Base-by-base conservation (phyloP, 2,329 filamentous ascomycete genomes). In the Drechslerella stenobrocha region DNA sequence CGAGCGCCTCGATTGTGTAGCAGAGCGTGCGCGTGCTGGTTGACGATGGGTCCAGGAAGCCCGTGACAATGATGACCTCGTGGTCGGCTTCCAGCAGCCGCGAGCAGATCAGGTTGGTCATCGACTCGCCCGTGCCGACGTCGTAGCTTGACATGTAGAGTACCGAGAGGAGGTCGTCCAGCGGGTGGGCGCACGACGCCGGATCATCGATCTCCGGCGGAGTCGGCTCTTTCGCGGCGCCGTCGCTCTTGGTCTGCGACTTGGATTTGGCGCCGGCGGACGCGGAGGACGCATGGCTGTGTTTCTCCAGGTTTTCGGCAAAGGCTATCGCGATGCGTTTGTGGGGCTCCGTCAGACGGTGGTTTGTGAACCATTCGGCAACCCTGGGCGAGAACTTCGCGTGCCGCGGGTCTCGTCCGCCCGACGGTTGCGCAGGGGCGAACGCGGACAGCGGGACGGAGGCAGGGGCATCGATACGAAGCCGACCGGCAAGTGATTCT, bases 11-110 rank as follows among this genome's bases (percentile, higher is more conserved):
- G 0, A 93, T 79, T 0, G 84, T 78, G 2, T 81, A 77, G 35
- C 78, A 79, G 9, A 67, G 20, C 4, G 9, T 93, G 77, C 0
- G 80, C 80, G 2, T 81, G 77, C 15, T 86, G 78, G 0, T 84
- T 86, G 1, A 80, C 0, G 88, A 91, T 0, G 79, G 78, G 0
- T 88, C 85, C 88, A 88, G 91, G 76, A 91, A 93, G 76, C 89
- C 92, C 6, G 89, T 92, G 4, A 90, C 87, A 40, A 93, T 80
- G 63, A 90, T 83, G 24, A 91, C 78, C 72, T 90, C 88, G 47
- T 80, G 77, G 32, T 81, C 78, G 1, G 88, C 85, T 0, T 77
- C 74, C 2, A 82, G 76, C 2, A 91, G 80, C 6, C 84, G 82
- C 1, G 87, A 86, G 76, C 4, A 90, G 78, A 2, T 78, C 77